phyloP scores from a whole-genome alignment of 495 filamentous ascomycete species.

The Lophiostoma macrostomum region DNA sequence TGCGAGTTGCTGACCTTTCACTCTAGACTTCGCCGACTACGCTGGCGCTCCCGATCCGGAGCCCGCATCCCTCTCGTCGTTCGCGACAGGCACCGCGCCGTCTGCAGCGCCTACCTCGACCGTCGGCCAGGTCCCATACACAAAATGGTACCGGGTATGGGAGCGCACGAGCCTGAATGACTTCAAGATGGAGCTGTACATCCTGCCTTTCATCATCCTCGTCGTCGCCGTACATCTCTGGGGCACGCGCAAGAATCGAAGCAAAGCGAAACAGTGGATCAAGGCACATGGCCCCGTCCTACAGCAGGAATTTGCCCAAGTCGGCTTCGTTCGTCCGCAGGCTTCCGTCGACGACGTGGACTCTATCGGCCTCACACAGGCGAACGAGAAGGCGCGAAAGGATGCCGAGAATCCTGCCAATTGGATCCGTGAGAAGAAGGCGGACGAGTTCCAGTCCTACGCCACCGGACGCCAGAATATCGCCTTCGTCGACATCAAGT shows the following conservation, averaged over 20 bases:
- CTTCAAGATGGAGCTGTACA: slow-evolving; percentile 82
- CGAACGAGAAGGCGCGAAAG: slow-evolving; percentile 17
- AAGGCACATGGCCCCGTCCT: slow-evolving; percentile 67
- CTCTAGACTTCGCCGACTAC: slow-evolving; percentile 51
- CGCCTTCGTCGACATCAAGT: slow-evolving; percentile 79
- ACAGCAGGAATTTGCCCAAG: slow-evolving; percentile 78
- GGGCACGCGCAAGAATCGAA: slow-evolving; percentile 75
- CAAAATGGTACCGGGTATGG: slow-evolving; percentile 95
- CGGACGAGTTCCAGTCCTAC: slow-evolving; percentile 81
- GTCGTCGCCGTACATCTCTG: slow-evolving; percentile 77
- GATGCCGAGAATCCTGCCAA: slow-evolving; percentile 53
- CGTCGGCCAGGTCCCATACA: slow-evolving; percentile 57
- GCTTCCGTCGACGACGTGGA: slow-evolving; percentile 47
- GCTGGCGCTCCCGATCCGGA: slow-evolving; percentile 41
- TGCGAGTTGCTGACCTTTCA: background rate
- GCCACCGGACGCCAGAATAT: slow-evolving; percentile 93
- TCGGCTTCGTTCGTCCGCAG: slow-evolving; percentile 63
- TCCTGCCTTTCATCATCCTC: slow-evolving; percentile 68
- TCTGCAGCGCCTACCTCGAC: slow-evolving; percentile 46
- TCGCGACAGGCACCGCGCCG: slow-evolving; percentile 45
- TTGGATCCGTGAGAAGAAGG: slow-evolving; percentile 74
- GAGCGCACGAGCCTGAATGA: slow-evolving; percentile 78
- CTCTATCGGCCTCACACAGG: slow-evolving; percentile 42
- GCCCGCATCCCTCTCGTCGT: slow-evolving; percentile 42
- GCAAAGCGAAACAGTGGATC: slow-evolving; percentile 78